A percentile compares a stretch with the other conserved stretches of the same genome.
Evolutionary conservation across 306 rosid species (phyloP).

Genomic region (Pachyrhizus erosus): DNA sequence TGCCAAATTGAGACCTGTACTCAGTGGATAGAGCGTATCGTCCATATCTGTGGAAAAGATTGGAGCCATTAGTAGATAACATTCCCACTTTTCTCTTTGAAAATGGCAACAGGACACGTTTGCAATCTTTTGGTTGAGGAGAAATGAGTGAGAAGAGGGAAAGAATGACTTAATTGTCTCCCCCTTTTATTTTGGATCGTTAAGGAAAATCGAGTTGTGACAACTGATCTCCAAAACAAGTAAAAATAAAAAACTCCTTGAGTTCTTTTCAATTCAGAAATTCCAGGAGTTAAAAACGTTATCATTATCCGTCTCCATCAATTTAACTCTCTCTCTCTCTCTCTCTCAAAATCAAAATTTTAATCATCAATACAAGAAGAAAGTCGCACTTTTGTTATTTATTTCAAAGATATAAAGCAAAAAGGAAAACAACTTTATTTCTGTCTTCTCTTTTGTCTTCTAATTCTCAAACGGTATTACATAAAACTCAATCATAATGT

Average conservation of each 20-base stretch:
- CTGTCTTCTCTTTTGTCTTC: not conserved
- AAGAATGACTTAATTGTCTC: not conserved
- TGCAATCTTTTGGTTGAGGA: not conserved
- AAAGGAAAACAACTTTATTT: not conserved
- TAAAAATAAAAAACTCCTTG: too few relatives aligned
- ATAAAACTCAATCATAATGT: not conserved
- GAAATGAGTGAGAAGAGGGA: not conserved
- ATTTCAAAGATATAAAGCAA: not conserved
- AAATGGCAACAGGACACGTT: conserved; percentile 23
- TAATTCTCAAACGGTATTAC: not conserved
- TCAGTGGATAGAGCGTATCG: conserved; percentile 84
- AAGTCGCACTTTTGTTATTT: not conserved
- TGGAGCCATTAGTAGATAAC: not conserved
- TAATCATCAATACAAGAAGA: not conserved
- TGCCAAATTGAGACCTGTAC: conserved; percentile 72
- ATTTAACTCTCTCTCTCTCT: not conserved
- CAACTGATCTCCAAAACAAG: not conserved
- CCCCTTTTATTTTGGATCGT: not conserved
- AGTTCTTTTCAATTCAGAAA: not conserved
- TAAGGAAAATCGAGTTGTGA: not conserved
- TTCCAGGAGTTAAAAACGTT: not conserved
- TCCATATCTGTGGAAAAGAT: conserved; percentile 68
- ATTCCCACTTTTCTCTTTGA: not conserved
- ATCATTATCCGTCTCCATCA: too few relatives aligned
- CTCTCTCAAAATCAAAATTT: not conserved